Conservation (phyloP, 768 basidiomycete genomes). For the Mycena alexandri region DNA sequence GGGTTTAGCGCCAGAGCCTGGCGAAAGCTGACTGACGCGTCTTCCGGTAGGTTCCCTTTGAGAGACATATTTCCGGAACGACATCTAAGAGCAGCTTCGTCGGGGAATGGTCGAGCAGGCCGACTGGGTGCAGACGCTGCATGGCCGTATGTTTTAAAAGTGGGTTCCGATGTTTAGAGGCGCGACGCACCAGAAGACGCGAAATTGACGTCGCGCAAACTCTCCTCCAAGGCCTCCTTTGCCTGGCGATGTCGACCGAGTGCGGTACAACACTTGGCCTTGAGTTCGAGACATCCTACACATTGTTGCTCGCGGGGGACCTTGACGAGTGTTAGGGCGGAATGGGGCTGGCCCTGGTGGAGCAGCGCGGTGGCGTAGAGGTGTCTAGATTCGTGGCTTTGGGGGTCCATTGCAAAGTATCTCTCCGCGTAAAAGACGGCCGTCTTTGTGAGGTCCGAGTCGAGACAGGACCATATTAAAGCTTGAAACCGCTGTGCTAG, state of each 20-base stretch:
- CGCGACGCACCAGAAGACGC: slow-evolving; percentile 68
- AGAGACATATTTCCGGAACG: slow-evolving; percentile 80
- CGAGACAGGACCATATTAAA: slow-evolving; percentile 87
- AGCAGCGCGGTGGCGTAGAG: slow-evolving; percentile 86
- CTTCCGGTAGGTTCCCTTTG: slow-evolving; percentile 82
- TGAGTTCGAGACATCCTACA: slow-evolving; percentile 83
- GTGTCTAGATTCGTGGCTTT: slow-evolving; percentile 86
- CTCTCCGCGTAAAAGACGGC: slow-evolving; percentile 93
- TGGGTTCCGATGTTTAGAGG: slow-evolving; percentile 27
- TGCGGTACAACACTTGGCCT: slow-evolving; percentile 78
- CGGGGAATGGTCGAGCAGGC: slow-evolving; percentile 71
- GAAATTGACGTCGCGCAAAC: slow-evolving; percentile 65
- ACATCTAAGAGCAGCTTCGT: slow-evolving; percentile 81
- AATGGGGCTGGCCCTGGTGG: slow-evolving; percentile 76
- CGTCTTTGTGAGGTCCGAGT: slow-evolving; percentile 81
- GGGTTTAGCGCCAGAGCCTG: slow-evolving; percentile 81
- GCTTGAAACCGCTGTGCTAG: slow-evolving; percentile 78
- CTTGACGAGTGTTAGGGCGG: slow-evolving; percentile 80
- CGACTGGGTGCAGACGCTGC: slow-evolving; percentile 69
- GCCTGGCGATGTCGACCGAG: slow-evolving; percentile 86
- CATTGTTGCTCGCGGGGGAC: slow-evolving; percentile 71
- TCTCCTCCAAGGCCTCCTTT: slow-evolving; percentile 75
- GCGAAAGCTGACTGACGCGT: slow-evolving; percentile 78
- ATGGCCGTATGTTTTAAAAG: slow-evolving; percentile 33
- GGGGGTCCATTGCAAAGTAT: slow-evolving; percentile 77